Percentiles rank a stretch among this genome's conserved stretches.
Evolutionary conservation across 805 yeast species (phyloP).

Genomic region (Babjeviella inositovora): DNA sequence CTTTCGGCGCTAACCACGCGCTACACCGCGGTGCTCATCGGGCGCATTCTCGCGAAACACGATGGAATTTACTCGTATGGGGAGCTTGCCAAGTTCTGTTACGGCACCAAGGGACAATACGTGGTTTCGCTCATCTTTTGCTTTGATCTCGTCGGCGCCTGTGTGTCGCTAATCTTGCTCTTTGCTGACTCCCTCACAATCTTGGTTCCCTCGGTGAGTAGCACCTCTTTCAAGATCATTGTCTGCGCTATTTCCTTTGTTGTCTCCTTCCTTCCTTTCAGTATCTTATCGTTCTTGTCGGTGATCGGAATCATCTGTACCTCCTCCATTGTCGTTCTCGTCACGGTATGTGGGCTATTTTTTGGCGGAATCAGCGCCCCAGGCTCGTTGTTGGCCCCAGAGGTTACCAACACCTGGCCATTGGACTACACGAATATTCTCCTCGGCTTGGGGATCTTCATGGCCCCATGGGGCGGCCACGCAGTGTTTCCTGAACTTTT

Average conservation of each 20-base stretch:
- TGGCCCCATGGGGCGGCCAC: conserved; percentile 79
- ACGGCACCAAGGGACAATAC: conserved; percentile 25
- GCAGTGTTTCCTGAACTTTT: conserved; percentile 69
- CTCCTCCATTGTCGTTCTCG: conserved; percentile 25
- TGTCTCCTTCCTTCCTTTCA: conserved; percentile 37
- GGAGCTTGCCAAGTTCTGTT: conserved; percentile 34
- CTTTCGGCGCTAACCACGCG: conserved; percentile 31
- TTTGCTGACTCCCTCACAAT: conserved; percentile 44
- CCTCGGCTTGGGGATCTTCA: conserved; percentile 42
- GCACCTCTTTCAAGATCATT: conserved; percentile 20
- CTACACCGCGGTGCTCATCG: conserved; percentile 37
- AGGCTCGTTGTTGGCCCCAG: conserved; percentile 36
- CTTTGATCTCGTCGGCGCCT: conserved; percentile 45
- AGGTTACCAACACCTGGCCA: conserved; percentile 24
- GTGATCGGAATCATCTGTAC: conserved; percentile 43
- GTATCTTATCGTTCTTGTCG: conserved; percentile 35
- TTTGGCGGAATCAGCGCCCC: conserved; percentile 21
- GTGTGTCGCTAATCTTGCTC: conserved; percentile 36
- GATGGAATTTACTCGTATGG: conserved; percentile 33
- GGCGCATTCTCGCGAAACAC: conserved; percentile 23
- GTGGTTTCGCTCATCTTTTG: conserved; percentile 32
- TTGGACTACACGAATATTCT: conserved; percentile 16
- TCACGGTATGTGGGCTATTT: conserved; percentile 27
- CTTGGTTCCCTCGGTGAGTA: conserved; percentile 22
- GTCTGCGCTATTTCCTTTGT: conserved; percentile 21